Base-by-base conservation (phyloP, 345 rosid genomes). In the Hirschfeldia incana region DNA sequence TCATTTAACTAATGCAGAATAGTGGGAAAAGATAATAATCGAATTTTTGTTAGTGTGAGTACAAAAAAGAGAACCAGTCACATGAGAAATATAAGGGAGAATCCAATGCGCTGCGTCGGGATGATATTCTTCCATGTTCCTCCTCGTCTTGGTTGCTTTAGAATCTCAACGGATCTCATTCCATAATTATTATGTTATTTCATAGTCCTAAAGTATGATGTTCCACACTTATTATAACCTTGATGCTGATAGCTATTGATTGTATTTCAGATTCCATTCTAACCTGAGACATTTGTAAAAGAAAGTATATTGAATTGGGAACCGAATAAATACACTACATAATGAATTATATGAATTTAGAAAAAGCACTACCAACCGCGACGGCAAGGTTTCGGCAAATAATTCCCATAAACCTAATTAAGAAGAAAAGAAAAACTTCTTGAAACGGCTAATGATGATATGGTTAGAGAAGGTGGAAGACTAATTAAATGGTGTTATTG, bases 51-150 rank as follows among this genome's bases (percentile, higher is more conserved):
- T 63, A 49, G 34, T 61, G 70, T 28, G 79, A 53, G 72, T 74
- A 68, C 62, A 73, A 74, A 53, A 63, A 51, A 69, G 76, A 21
- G 21, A 21, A 63, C 72, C 29, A 62, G 28, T 69, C 83, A 74
- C 83, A 79, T 79, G 83, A 70, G 12, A 75, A 80, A 75, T 57
- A 64, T 5, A 80, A 57, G 27, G 51, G 61, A 42, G 83, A 69
- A 80, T 80, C 83, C 83, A 69, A 80, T 75, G 83, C 76, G 61
- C 51, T 78, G 70, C 83, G 75, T 80, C 49, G 76, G 81, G 32
- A 15, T 60, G 9, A 46, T 44, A 72, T 77, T 67, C 62, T 13
- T 78, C 16, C 68, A 55, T 70, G 79, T 73, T 29, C 32, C 32
- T 82, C 44, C 71, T 80, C 73, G 66, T 74, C 68, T 10, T 69